phyloP scores from a whole-genome alignment of 495 filamentous ascomycete species.

The Talaromyces ruber region DNA sequence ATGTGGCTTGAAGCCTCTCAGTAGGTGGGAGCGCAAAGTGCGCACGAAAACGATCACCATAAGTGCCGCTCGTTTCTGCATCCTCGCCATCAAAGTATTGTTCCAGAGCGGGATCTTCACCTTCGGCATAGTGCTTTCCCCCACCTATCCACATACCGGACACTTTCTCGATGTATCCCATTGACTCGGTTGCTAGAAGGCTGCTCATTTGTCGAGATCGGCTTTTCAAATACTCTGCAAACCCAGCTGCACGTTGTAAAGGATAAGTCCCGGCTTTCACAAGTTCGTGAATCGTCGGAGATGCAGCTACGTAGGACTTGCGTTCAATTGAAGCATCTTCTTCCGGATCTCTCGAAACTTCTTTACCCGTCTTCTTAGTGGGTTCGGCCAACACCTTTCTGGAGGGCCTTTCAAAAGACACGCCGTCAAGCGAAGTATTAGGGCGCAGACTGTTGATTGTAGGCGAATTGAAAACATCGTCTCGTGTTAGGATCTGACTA shows the following conservation, averaged over 20 bases:
- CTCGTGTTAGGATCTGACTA: slow-evolving; percentile 80
- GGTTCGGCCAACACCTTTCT: slow-evolving; percentile 9
- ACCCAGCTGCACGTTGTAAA: slow-evolving; percentile 73
- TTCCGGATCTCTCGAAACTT: slow-evolving; percentile 10
- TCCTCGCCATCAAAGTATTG: slow-evolving; percentile 52
- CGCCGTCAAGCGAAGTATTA: neutral
- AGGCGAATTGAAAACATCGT: slow-evolving; percentile 84
- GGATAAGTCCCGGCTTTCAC: slow-evolving; percentile 71
- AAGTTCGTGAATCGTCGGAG: slow-evolving; percentile 60
- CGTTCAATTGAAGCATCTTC: slow-evolving; percentile 15
- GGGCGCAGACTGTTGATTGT: slow-evolving; percentile 44
- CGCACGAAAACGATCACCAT: slow-evolving; percentile 69
- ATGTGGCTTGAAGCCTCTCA: slow-evolving; percentile 84
- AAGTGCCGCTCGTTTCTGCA: slow-evolving; percentile 50
- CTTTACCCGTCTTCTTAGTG: slow-evolving; percentile 11
- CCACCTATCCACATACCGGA: slow-evolving; percentile 96
- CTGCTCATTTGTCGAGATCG: slow-evolving; percentile 75
- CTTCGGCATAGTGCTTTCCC: slow-evolving; percentile 78
- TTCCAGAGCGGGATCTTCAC: slow-evolving; percentile 54
- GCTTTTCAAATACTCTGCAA: slow-evolving; percentile 75
- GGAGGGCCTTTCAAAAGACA: slow-evolving; percentile 18
- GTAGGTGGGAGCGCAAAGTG: slow-evolving; percentile 82
- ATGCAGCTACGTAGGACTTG: slow-evolving; percentile 23
- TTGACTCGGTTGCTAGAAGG: slow-evolving; percentile 83
- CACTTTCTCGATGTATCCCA: slow-evolving; percentile 95